phyloP scores from a whole-genome alignment of 805 yeast species.

The Kockiozyma suomiensis region DNA sequence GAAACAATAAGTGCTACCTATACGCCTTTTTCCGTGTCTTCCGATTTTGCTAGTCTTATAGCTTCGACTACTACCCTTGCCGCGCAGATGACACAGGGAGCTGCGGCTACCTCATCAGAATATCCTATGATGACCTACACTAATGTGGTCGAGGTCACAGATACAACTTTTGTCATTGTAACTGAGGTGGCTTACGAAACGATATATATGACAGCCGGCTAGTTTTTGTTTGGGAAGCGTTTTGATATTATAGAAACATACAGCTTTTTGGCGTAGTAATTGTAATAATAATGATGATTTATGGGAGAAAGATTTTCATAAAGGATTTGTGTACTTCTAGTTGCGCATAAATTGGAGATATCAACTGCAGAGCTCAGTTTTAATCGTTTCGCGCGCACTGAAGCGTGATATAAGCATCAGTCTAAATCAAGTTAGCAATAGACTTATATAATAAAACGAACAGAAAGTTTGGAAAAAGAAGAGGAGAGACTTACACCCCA shows the following conservation, averaged over 20 bases:
- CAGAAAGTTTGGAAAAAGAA: not conserved
- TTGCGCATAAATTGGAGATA: no score
- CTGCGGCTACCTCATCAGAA: not conserved
- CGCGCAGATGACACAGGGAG: not conserved
- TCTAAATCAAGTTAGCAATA: constrained; percentile 15
- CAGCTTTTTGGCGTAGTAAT: not conserved
- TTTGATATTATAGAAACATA: no score
- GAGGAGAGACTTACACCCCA: constrained; percentile 61
- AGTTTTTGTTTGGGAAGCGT: not conserved
- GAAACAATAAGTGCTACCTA: not conserved
- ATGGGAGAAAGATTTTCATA: no score
- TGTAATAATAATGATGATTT: not conserved
- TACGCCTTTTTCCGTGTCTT: no score
- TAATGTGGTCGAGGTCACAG: not conserved
- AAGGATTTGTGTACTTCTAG: no score
- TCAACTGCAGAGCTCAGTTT: no score
- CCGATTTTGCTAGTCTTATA: no score
- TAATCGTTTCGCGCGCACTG: constrained; percentile 11
- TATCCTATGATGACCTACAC: no score
- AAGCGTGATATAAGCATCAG: constrained; percentile 35
- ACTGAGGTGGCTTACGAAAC: not conserved
- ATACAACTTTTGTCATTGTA: not conserved
- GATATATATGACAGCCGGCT: not conserved
- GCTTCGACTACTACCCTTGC: no score
- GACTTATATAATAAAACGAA: not conserved